Base-by-base conservation (phyloP, 495 filamentous ascomycete genomes). In the Neurospora sp. region DNA sequence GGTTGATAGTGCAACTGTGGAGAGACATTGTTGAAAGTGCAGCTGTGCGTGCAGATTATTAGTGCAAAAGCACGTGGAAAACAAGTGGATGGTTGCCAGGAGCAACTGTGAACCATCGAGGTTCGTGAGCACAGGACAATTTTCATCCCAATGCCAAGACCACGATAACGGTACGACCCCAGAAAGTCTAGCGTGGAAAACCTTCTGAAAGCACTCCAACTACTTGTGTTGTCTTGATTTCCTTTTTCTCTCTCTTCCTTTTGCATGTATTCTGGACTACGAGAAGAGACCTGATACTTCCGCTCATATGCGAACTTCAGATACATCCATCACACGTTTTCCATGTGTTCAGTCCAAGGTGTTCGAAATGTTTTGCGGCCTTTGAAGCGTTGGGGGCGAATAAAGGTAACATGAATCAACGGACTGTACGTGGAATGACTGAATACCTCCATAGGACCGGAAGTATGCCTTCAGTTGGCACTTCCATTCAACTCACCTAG, bases 1-100 rank as follows among this genome's bases (percentile, higher is more conserved):
- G 37, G 39, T 22, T 68, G 38, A 42, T 38, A 39, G 61, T 40
- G 38, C 72, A 70, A 70, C 53, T 74, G 73, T 74, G 73, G 73
- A 72, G 73, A 61, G 71, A 27, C 48, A 27, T 31, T 72, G 53
- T 22, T 70, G 69, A 71, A 69, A 69, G 69, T 66, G 53, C 27
- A 66, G 42, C 44, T 68, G 44, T 38, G 14, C 70, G 70, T 38
- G 70, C 37, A 48, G 10, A 53, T 59, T 10, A 12, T 53, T 10
- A 12, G 20, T 59, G 53, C 31, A 66, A 14, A 66, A 61, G 27
- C 53, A 66, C 53, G 53, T 66, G 53, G 53, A 66, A 66, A 66
- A 66, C 27, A 66, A 10, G 6, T 31, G 12, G 53, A 27, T 7
- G 53, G 53, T 66, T 66, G 53, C 53, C 31, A 66, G 27, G 53